These are phyloP conservation scores for Neurospora sp. DNA, from an alignment of 495 filamentous ascomycete genomes.

Conservation along the genomic window DNA sequence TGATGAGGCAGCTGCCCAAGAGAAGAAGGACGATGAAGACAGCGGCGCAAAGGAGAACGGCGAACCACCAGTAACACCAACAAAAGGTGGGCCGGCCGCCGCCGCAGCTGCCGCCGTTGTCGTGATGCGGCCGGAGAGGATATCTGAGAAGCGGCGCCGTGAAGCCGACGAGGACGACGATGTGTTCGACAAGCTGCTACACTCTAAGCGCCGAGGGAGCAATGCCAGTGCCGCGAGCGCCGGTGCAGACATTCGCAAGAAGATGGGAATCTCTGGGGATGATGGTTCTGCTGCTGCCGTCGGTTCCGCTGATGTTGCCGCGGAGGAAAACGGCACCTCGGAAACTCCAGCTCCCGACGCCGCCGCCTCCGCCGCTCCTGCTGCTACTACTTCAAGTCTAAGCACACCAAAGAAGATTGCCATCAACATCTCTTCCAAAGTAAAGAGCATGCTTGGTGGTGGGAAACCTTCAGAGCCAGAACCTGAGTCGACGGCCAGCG, in stretches of 20 bases:
- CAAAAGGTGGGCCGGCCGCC: slow-evolving; percentile 18
- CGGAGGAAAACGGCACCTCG: slow-evolving; percentile 5
- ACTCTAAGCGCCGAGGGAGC: slow-evolving; percentile 57
- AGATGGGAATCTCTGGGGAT: slow-evolving; percentile 14
- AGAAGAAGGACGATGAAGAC: slow-evolving; percentile 6
- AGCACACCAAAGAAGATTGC: slow-evolving; percentile 32
- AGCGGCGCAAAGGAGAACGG: slow-evolving; percentile 7
- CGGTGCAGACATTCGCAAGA: slow-evolving; percentile 10
- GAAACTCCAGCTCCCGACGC: slow-evolving; percentile 14
- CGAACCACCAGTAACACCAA: slow-evolving; percentile 6
- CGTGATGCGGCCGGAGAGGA: slow-evolving; percentile 53
- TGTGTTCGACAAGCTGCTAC: slow-evolving; percentile 62
- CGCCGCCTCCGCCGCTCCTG: not conserved
- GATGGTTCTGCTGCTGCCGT: slow-evolving; percentile 9
- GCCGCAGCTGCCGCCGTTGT: slow-evolving; percentile 19
- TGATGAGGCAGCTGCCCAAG: slow-evolving; percentile 26
- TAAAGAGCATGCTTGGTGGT: slow-evolving; percentile 15
- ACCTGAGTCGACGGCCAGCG: not conserved
- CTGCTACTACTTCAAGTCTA: not conserved
- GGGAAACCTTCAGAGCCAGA: not conserved
- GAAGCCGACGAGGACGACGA: slow-evolving; percentile 85
- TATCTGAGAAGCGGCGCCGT: slow-evolving; percentile 77
- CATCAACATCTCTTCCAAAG: slow-evolving; percentile 31
- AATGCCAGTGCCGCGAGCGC: slow-evolving; percentile 7
- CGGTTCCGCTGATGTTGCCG: not conserved